A percentile compares a stretch with the other conserved stretches of the same genome.
These are phyloP conservation scores for Aspergillus thermomutatus DNA, from an alignment of 2,329 filamentous ascomycete species.

Conservation along the genomic window DNA sequence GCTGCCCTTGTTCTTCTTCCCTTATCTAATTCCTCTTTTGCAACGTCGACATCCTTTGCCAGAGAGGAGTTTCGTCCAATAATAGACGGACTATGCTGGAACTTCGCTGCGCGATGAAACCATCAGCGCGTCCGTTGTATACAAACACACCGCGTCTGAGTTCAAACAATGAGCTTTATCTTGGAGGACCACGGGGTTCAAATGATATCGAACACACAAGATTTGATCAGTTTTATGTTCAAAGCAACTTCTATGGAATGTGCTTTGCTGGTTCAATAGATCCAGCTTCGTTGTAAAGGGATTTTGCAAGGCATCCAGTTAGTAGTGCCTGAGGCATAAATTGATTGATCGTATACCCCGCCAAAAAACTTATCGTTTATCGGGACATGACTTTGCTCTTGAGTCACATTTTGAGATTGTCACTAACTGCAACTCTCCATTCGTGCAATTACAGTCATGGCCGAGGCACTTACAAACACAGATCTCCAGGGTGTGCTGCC, in stretches of 20 bases:
- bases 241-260: neutral
- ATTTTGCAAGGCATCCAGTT: neutral
- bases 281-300: neutral
- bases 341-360: neutral
- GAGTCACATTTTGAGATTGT: neutral
- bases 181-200: neutral
- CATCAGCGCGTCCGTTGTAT: neutral
- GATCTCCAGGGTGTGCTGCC: constrained; percentile 45
- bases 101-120: neutral
- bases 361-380: constrained; percentile 7
- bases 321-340: neutral
- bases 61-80: neutral
- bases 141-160: neutral
- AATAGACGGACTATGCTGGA: neutral
- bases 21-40: neutral
- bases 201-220: neutral
- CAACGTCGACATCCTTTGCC: neutral
- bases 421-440: neutral
- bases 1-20: neutral
- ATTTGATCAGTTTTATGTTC: neutral
- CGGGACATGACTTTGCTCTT: neutral
- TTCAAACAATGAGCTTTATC: neutral
- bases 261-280: neutral
- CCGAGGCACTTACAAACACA: constrained; percentile 36
- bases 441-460: neutral